phyloP scores from a whole-genome alignment of 139 green algal genomes.

The Volvox reticuliferus region DNA sequence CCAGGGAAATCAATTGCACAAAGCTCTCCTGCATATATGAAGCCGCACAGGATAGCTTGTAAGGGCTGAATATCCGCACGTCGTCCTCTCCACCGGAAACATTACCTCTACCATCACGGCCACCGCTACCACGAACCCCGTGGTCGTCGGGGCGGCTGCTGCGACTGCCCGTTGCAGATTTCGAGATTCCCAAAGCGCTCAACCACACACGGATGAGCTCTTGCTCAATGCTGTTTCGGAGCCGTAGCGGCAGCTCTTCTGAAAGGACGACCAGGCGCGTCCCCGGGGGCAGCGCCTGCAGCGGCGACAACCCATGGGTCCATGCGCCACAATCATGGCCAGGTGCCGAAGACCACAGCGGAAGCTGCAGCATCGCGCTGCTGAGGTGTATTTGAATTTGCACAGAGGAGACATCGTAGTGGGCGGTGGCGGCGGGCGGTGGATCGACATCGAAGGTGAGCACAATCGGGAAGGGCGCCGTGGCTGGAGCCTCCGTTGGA shows the following conservation, averaged over 20 bases:
- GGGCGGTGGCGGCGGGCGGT: not conserved
- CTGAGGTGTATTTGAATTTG: not conserved
- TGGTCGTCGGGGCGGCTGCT: not conserved
- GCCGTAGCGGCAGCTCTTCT: slow-evolving; percentile 4
- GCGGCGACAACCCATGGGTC: slow-evolving; percentile 3
- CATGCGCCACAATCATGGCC: not conserved
- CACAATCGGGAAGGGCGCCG: slow-evolving; percentile 40
- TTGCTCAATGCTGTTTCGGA: not conserved
- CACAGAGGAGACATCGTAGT: slow-evolving; percentile 33
- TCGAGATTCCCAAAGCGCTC: not conserved
- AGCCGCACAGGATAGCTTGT: not conserved
- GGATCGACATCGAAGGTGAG: slow-evolving; percentile 18
- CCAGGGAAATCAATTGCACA: slow-evolving; percentile 32
- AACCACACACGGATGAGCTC: not conserved
- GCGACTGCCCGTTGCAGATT: not conserved
- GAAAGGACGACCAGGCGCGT: not conserved
- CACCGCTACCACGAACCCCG: not conserved
- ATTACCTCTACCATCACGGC: not conserved
- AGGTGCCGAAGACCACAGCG: not conserved
- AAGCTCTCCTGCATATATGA: slow-evolving; percentile 31
- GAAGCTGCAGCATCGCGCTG: not conserved
- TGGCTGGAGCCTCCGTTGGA: not conserved
- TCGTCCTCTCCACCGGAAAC: too few species aligned
- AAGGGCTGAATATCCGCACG: not conserved
- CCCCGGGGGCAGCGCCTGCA: not conserved